These are phyloP conservation scores for Fraxinus platypoda DNA, from an alignment of 305 asterid species.

Conservation along the genomic window DNA sequence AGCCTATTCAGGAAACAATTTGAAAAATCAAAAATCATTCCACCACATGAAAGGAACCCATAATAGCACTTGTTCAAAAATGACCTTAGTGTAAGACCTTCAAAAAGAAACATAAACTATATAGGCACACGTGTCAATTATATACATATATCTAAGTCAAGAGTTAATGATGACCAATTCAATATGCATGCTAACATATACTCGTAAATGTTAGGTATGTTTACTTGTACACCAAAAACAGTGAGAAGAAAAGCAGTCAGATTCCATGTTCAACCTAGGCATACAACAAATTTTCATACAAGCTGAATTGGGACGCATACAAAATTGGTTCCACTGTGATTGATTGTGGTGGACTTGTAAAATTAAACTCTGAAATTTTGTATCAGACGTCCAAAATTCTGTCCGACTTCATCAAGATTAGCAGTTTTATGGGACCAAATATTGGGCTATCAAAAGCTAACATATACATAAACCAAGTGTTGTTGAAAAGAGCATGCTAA, in stretches of 20 bases:
- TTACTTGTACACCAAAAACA: background rate
- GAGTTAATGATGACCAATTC: background rate
- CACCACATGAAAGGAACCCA: background rate
- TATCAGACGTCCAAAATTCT: background rate
- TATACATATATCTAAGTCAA: background rate
- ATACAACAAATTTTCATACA: background rate
- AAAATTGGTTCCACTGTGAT: background rate
- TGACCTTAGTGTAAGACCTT: background rate
- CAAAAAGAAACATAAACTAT: background rate
- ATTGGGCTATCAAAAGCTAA: background rate
- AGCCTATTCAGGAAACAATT: background rate
- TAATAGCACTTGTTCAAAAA: background rate
- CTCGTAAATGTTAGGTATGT: background rate
- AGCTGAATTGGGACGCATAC: background rate
- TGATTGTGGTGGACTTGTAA: background rate
- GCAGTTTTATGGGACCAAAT: background rate
- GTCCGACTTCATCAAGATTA: background rate
- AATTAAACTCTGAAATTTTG: background rate
- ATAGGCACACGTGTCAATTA: background rate
- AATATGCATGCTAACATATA: background rate
- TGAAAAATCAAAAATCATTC: background rate
- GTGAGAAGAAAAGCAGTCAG: background rate
- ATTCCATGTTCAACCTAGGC: background rate
- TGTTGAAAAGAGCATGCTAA: background rate
- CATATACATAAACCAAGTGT: background rate